Percentiles rank a stretch among this genome's conserved stretches.
These are phyloP conservation scores for Mycena crocata DNA, from an alignment of 768 basidiomycete species.

Conservation along the genomic window DNA sequence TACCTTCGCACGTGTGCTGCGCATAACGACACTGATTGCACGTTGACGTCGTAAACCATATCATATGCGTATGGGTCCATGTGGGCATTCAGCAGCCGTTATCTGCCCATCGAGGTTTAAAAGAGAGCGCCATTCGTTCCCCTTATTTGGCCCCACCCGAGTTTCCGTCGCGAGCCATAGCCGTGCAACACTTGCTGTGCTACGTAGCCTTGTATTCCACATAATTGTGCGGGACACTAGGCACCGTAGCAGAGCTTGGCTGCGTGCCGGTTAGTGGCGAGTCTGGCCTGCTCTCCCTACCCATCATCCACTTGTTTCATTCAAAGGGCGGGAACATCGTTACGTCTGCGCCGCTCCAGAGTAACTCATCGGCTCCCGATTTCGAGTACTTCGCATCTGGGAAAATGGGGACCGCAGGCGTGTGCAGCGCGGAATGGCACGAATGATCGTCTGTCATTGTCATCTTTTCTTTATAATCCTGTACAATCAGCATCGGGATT, in stretches of 20 bases:
- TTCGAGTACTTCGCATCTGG: too few relatives aligned
- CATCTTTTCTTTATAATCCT: too few relatives aligned
- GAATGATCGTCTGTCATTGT: too few relatives aligned
- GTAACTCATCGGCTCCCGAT: too few relatives aligned
- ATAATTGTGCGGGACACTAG: slow-evolving; percentile 19
- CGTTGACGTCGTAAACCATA: slow-evolving; percentile 2
- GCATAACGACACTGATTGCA: slow-evolving; percentile 2
- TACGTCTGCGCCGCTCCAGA: too few relatives aligned
- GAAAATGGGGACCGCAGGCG: too few relatives aligned
- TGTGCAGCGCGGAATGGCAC: too few relatives aligned
- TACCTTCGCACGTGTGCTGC: slow-evolving; percentile 12
- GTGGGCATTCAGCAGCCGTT: slow-evolving; percentile 7
- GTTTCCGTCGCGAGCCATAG: not conserved
- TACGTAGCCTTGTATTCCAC: slow-evolving; percentile 35
- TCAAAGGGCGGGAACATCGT: too few relatives aligned
- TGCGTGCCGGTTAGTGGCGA: not conserved
- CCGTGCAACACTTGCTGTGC: not conserved
- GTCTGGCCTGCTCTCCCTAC: not conserved
- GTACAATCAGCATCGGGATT: too few relatives aligned
- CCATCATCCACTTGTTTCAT: too few relatives aligned
- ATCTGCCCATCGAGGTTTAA: slow-evolving; percentile 1
- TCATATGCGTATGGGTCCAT: slow-evolving; percentile 1
- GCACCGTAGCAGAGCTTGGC: slow-evolving; percentile 23
- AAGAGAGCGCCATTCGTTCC: not conserved
- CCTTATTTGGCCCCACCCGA: not conserved